phyloP scores from a whole-genome alignment of 148 eudicot species.

The Rhododendron ferrugineum region DNA sequence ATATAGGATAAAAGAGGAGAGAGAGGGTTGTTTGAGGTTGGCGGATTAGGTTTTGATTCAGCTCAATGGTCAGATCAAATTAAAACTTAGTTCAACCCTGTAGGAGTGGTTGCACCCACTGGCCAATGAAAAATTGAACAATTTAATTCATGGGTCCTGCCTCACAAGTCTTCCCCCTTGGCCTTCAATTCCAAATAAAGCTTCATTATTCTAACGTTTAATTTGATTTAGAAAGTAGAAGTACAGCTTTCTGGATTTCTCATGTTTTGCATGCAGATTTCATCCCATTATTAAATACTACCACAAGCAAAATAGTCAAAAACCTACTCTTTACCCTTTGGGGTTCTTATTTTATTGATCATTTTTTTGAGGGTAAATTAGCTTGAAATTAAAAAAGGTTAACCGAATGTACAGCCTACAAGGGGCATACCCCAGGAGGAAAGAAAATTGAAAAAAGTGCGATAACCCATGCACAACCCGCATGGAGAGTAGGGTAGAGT shows the following conservation, averaged over 20 bases:
- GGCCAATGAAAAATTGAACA: conserved; percentile 10
- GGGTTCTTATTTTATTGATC: not conserved
- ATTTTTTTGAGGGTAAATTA: no score
- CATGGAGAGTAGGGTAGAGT: no score
- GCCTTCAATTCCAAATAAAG: conserved; percentile 1
- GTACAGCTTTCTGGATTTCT: not conserved
- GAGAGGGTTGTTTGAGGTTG: conserved; percentile 47
- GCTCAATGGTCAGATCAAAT: conserved; percentile 14
- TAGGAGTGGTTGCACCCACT: conserved; percentile 50
- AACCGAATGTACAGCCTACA: no score
- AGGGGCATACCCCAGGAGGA: no score
- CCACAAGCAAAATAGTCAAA: not conserved
- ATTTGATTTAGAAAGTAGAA: not conserved
- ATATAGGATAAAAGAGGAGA: conserved; percentile 25
- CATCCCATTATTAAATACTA: not conserved
- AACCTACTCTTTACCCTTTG: not conserved
- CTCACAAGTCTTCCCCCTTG: conserved; percentile 5
- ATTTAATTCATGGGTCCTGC: conserved; percentile 16
- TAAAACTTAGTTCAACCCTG: conserved; percentile 19
- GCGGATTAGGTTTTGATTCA: conserved; percentile 48
- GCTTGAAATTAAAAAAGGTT: no score
- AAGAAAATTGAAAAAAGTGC: no score
- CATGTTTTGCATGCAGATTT: not conserved
- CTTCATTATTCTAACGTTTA: not conserved
- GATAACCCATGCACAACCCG: no score